Evolutionary conservation across 768 basidiomycete genomes (phyloP), one percentile per base, ranked within the genome.

Genomic region (Hortiboletus campestris): DNA sequence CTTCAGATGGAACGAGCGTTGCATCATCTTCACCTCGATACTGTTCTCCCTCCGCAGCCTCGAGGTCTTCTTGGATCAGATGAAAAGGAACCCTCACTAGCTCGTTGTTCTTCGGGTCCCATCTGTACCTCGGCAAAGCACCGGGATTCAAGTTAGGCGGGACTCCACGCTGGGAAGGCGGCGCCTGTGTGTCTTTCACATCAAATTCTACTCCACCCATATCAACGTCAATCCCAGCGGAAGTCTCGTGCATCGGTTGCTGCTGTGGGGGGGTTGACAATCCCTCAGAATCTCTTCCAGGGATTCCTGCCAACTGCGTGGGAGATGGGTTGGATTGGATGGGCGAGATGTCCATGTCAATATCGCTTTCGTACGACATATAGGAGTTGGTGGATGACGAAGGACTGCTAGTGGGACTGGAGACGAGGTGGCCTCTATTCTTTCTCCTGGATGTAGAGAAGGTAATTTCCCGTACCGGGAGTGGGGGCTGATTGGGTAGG

Each of bases 401-500:
- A 10, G 38, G n/a, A n/a, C 19, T 14, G 20, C 16, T 1, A 22
- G 34, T 2, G 25, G 8, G 20, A 22, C 4, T 16, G 19, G 52
- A 42, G 29, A 56, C 25, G 9, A 57, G 51, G 13, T 10, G 39
- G 28, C 16, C 13, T 13, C 16, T 49, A 6, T 25, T 11, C 12
- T 6, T 38, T 42, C 11, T 46, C 32, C 6, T 44, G 17, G 52
- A 40, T 2, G 51, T 10, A 34, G 44, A 12, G 0, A 58, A 0
- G 13, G 51, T 45, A 12, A 49, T 2, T 8, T 25, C 45, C 14
- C 60, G 62, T 10, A 48, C 13, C 11, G 61, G 67, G 32, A 69
- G 32, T 3, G 56, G 63, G 3, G 70, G 68, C 31, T 70, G 68
- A 22, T 32, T 57, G 29, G 67, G 65, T 25, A 70, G 29, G 13